These are phyloP conservation scores for Pythium dissimile DNA, from an alignment of 352 stramenopile species.

Conservation along the genomic window DNA sequence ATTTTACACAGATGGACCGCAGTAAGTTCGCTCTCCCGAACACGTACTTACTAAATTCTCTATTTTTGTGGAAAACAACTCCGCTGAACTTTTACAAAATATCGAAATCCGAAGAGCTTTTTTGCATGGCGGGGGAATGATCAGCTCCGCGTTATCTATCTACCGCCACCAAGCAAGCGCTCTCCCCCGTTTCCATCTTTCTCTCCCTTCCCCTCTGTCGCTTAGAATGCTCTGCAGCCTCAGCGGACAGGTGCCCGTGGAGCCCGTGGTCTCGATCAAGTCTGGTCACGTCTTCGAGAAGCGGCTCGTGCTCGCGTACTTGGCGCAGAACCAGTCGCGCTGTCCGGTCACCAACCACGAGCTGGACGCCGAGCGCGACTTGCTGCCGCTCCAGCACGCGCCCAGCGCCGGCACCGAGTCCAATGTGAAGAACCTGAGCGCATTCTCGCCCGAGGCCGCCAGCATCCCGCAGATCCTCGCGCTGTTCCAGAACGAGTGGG, in stretches of 20 bases:
- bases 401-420: conserved; percentile 8
- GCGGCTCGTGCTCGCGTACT: conserved; percentile 77
- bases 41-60: too few species aligned
- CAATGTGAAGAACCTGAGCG: conserved; percentile 3
- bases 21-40: too few species aligned
- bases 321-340: conserved; percentile 60
- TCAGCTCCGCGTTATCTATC: conserved; percentile 19
- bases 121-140: not conserved
- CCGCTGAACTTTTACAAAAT: conserved; percentile 26
- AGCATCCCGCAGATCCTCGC: conserved; percentile 64
- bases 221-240: conserved; percentile 79
- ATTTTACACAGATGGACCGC: too few species aligned
- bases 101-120: conserved; percentile 28
- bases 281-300: conserved; percentile 89
- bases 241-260: conserved; percentile 73
- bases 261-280: conserved; percentile 83
- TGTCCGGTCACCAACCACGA: conserved; percentile 71
- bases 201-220: not conserved
- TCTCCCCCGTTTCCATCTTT: conserved; percentile 15
- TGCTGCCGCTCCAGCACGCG: conserved; percentile 55
- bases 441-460: conserved; percentile 39
- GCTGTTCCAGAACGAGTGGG: conserved; percentile 92
- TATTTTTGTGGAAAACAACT: too few species aligned
- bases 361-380: conserved; percentile 55
- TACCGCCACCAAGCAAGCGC: conserved; percentile 24